Evolutionary conservation across 2,329 filamentous ascomycete genomes (phyloP).

Genomic region (Davidsoniella neocaledoniae): DNA sequence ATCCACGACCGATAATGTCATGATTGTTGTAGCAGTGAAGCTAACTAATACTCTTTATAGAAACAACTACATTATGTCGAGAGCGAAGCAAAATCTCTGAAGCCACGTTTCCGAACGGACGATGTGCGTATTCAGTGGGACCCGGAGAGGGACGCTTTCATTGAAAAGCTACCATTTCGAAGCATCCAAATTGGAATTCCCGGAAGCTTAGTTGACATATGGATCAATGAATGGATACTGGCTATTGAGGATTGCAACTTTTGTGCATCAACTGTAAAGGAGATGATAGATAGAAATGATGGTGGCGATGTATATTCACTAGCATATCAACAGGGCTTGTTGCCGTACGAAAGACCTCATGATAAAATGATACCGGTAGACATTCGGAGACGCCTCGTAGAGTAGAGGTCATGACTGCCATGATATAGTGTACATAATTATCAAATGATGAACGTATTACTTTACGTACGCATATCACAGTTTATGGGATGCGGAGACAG

Average conservation of each 20-base stretch:
- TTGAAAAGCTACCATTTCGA: slow-evolving; percentile 30
- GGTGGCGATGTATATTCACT: no score
- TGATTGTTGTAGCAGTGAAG: no score
- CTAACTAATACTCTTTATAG: no score
- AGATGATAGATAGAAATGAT: slow-evolving; percentile 21
- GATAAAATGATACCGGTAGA: neutral
- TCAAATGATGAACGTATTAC: neutral
- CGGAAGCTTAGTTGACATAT: slow-evolving; percentile 25
- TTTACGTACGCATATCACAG: neutral
- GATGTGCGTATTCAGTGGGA: slow-evolving; percentile 48
- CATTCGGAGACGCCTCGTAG: neutral
- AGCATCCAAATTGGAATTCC: slow-evolving; percentile 48
- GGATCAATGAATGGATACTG: slow-evolving; percentile 34
- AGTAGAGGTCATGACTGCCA: neutral
- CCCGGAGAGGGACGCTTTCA: slow-evolving; percentile 33
- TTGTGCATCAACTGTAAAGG: slow-evolving; percentile 30
- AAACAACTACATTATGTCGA: no score
- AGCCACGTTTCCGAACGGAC: neutral
- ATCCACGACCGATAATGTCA: neutral
- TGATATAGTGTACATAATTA: neutral
- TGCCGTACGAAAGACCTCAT: slow-evolving; percentile 1
- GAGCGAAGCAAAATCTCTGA: no score
- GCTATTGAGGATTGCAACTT: slow-evolving; percentile 42
- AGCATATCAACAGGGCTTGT: neutral
- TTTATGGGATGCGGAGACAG: neutral